Evolutionary conservation across 257 asterid species (phyloP).

Genomic region (Ocimum tenuiflorum): DNA sequence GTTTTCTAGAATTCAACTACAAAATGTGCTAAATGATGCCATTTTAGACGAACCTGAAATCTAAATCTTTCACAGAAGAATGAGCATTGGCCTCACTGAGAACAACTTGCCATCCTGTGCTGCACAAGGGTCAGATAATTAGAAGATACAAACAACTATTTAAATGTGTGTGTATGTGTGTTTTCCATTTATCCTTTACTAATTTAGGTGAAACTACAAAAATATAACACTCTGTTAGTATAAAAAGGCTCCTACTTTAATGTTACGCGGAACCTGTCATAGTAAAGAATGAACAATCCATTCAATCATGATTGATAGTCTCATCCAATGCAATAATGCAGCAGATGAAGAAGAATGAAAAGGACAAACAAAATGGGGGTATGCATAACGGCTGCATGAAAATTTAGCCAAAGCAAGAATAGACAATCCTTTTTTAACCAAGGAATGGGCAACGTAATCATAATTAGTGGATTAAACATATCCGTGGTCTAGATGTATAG

Average conservation of each 20-base stretch:
- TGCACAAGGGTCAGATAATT: slow-evolving; percentile 35
- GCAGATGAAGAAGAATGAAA: neutral
- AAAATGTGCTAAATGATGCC: slow-evolving; percentile 3
- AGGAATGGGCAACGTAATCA: neutral
- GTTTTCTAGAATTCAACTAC: slow-evolving; percentile 8
- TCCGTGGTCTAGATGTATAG: neutral
- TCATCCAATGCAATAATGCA: neutral
- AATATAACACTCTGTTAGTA: neutral
- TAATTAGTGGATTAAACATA: neutral
- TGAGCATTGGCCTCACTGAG: slow-evolving; percentile 58
- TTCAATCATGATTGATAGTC: neutral
- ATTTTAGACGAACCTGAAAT: slow-evolving; percentile 60
- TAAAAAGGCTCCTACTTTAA: neutral
- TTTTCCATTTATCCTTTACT: neutral
- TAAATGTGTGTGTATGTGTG: no score
- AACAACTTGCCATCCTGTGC: slow-evolving; percentile 85
- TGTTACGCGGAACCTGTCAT: neutral
- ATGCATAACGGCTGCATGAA: neutral
- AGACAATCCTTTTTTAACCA: neutral
- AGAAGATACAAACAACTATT: neutral
- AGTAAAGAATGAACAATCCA: neutral
- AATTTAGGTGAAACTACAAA: neutral
- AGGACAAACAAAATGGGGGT: neutral
- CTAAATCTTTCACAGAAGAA: slow-evolving; percentile 76
- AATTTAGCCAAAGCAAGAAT: neutral